Evolutionary conservation across 1,139 yeast species (phyloP).

Genomic region (Geotrichum histeridarum): DNA sequence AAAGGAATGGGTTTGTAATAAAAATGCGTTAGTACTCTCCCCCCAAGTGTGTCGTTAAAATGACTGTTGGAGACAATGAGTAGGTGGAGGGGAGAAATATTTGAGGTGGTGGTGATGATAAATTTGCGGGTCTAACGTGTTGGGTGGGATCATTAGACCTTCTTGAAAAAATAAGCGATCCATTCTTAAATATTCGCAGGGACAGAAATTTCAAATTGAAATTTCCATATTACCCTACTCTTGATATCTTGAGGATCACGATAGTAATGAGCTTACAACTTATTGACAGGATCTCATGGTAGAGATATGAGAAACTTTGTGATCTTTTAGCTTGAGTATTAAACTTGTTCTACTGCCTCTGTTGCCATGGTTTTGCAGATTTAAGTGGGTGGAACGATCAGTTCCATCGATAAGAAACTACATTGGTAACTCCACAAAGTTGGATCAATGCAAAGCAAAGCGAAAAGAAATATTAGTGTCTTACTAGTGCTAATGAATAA

Average conservation of each 20-base stretch:
- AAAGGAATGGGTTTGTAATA: background rate
- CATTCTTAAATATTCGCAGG: background rate
- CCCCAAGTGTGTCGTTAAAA: slow-evolving; percentile 11
- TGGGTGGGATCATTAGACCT: background rate
- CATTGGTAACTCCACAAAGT: background rate
- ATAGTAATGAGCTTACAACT: too few species aligned
- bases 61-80: slow-evolving; percentile 16
- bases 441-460: background rate
- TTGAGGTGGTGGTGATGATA: slow-evolving; percentile 5
- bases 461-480: background rate
- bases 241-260: too few species aligned
- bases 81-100: slow-evolving; percentile 7
- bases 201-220: background rate
- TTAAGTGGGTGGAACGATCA: too few species aligned
- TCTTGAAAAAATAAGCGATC: background rate
- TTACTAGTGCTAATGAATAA: background rate
- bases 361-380: too few species aligned
- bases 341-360: too few species aligned
- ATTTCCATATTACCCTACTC: slow-evolving; percentile 2
- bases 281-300: too few species aligned
- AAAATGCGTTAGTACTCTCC: slow-evolving; percentile 6
- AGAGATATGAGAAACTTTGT: too few species aligned
- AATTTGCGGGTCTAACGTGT: background rate
- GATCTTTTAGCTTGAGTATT: too few species aligned
- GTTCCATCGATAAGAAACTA: too few species aligned